phyloP scores from a whole-genome alignment of 805 yeast species.

The Clavispora fructus region DNA sequence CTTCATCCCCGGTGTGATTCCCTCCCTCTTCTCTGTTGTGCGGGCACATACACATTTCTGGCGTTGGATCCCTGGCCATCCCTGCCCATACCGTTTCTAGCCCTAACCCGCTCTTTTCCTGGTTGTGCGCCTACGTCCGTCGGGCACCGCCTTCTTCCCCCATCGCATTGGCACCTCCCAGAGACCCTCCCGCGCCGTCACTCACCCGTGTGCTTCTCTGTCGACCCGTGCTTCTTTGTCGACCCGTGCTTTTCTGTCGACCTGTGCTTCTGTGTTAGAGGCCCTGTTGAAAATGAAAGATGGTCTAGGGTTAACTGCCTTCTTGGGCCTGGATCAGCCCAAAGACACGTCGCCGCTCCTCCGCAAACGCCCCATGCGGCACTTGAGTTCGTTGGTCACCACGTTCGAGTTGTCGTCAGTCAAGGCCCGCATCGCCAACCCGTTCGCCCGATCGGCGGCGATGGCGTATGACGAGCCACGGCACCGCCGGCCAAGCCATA shows the following conservation, averaged over 20 bases:
- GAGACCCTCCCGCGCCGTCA: neutral
- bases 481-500: constrained; percentile 3
- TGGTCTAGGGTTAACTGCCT: neutral
- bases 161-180: neutral
- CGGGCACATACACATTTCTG: neutral
- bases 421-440: neutral
- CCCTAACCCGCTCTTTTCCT: neutral
- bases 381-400: constrained; percentile 13
- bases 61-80: neutral
- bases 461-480: constrained; percentile 6
- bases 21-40: neutral
- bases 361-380: constrained; percentile 8
- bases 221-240: too few relatives aligned
- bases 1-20: neutral
- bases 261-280: neutral
- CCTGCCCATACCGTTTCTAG: neutral
- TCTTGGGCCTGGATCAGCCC: neutral
- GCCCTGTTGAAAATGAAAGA: neutral
- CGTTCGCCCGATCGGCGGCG: neutral
- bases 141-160: neutral
- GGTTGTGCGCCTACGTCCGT: neutral
- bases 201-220: too few relatives aligned
- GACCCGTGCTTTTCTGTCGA: too few relatives aligned
- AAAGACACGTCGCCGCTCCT: constrained; percentile 1
- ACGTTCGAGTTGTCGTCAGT: constrained; percentile 7